These are phyloP conservation scores for Echria macrotheca DNA, from an alignment of 495 filamentous ascomycete species.

Conservation along the genomic window DNA sequence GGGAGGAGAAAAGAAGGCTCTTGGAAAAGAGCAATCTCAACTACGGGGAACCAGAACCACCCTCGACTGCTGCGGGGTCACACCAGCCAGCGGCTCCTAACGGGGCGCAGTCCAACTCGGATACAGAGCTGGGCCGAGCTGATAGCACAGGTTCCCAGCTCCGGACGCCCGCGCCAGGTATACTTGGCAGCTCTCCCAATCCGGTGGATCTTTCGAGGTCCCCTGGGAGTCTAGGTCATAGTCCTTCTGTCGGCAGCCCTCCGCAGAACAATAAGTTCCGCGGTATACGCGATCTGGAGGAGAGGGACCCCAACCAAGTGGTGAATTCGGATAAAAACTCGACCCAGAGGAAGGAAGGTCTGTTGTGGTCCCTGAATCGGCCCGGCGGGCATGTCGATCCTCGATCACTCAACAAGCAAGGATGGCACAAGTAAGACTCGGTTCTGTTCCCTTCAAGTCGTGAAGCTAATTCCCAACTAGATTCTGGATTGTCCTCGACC, in stretches of 20 bases:
- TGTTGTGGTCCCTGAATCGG: slow-evolving; percentile 89
- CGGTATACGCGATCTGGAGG: slow-evolving; percentile 84
- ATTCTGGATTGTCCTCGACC: slow-evolving; percentile 97
- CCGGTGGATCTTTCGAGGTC: slow-evolving; percentile 37
- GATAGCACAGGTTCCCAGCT: slow-evolving; percentile 69
- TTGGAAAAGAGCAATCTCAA: slow-evolving; percentile 84
- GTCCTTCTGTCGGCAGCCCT: slow-evolving; percentile 40
- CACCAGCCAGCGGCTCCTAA: slow-evolving; percentile 30
- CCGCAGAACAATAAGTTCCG: slow-evolving; percentile 66
- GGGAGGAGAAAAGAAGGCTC: slow-evolving; percentile 84
- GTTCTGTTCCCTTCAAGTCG: neutral
- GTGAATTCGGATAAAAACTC: slow-evolving; percentile 44
- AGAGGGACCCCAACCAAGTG: slow-evolving; percentile 56
- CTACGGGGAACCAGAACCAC: slow-evolving; percentile 67
- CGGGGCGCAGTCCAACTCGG: slow-evolving; percentile 41
- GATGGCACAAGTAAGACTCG: slow-evolving; percentile 91
- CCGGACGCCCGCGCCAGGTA: slow-evolving; percentile 36
- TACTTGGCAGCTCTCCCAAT: slow-evolving; percentile 17
- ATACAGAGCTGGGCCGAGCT: slow-evolving; percentile 62
- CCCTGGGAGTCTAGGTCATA: slow-evolving; percentile 37
- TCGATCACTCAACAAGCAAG: slow-evolving; percentile 89
- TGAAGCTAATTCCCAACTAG: slow-evolving; percentile 43
- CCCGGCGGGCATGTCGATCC: slow-evolving; percentile 95
- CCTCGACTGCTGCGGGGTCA: slow-evolving; percentile 23
- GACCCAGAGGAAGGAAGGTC: slow-evolving; percentile 71